These are phyloP conservation scores for Botrytis tulipae DNA, from an alignment of 2,329 filamentous ascomycete species.

Conservation along the genomic window DNA sequence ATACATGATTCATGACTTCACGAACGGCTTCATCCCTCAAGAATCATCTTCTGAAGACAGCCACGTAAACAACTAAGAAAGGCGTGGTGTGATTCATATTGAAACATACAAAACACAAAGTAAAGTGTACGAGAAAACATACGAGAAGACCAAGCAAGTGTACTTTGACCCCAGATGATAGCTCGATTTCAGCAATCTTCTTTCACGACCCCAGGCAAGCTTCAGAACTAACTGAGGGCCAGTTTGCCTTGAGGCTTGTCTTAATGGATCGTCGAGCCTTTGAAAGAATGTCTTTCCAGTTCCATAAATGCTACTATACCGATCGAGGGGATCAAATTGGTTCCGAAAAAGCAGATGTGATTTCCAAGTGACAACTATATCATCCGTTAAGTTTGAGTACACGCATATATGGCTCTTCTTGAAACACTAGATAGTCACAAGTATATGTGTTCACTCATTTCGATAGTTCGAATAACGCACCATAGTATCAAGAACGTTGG, in stretches of 20 bases:
- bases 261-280: neutral
- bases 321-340: neutral
- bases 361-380: neutral
- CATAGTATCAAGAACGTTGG: neutral
- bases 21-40: neutral
- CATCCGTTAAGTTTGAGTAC: neutral
- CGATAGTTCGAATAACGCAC: neutral
- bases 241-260: no score
- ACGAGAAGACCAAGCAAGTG: neutral
- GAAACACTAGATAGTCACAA: no score
- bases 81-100: neutral
- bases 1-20: neutral
- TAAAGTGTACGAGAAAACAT: neutral
- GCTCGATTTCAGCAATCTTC: neutral
- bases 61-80: neutral
- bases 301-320: neutral
- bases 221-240: neutral
- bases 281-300: neutral
- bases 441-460: neutral
- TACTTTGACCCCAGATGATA: neutral
- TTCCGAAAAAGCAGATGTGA: no score
- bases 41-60: neutral
- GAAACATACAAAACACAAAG: neutral
- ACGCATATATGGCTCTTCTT: neutral
- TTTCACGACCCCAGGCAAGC: neutral